Base-by-base conservation (phyloP, 768 basidiomycete species). In the Suillus bovinus region DNA sequence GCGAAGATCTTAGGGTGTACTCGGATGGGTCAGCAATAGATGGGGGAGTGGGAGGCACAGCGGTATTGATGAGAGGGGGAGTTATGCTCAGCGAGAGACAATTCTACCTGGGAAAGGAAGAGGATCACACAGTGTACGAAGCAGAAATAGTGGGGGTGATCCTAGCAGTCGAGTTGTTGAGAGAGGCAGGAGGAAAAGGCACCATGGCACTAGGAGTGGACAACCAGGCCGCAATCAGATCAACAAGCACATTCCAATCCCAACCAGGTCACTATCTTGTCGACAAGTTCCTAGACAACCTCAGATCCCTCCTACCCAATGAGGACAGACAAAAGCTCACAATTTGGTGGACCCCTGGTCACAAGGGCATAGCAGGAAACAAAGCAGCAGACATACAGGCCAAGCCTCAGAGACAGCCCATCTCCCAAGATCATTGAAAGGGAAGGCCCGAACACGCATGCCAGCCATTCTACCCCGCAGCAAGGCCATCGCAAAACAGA, bases 111-210 rank as follows among this genome's bases (percentile, higher is more conserved):
- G n/a, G n/a, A n/a, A n/a, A n/a, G n/a, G n/a, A n/a, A n/a, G n/a
- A n/a, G 1, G 27, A 27, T 1, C 27, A 49, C 7, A 49, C 16
- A 3, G 14, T 49, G 2, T 49, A 49, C 1, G 8, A 42, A 8
- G 41, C 66, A 1, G 74, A 78, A 55, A n/a, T 67, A 1, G 68
- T 72, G 5, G 77, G 72, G 0, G 42, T 73, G 2, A 33, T 71
- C 0, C 61, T 78, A 3, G 73, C 61, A 0, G 5, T 70, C 0
- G 61, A 75, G 11, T 64, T 78, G 17, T 41, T 78, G 29, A 57
- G 6, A 13, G 33, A 33, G 17, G 57, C 10, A 44, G 29, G 39
- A 33, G 20, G 39, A 1, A 11, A 11, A 36, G 57, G 41, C 0
- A 39, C 34, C 1, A 31, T 58, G 39, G 39, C 58, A 1, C 11